Percentiles rank a stretch among this genome's conserved stretches.
These are phyloP conservation scores for Triangularia verruculosa DNA, from an alignment of 2,329 filamentous ascomycete species.

Conservation along the genomic window DNA sequence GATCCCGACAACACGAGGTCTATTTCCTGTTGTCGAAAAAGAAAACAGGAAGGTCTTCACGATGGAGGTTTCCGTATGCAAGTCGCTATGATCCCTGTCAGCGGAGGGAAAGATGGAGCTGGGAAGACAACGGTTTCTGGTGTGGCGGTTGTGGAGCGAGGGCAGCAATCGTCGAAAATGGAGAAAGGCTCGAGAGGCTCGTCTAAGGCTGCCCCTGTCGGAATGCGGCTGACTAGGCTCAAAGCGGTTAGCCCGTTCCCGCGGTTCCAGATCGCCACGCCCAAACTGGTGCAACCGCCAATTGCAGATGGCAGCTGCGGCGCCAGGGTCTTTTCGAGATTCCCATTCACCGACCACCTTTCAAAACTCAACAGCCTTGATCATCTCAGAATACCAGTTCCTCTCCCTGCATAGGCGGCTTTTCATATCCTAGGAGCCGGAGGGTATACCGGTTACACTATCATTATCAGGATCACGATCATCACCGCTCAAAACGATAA, in stretches of 20 bases:
- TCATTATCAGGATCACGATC: neutral
- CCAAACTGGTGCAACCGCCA: slow-evolving; percentile 6
- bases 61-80: neutral
- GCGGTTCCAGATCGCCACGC: slow-evolving; percentile 7
- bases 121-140: neutral
- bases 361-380: neutral
- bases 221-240: neutral
- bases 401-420: neutral
- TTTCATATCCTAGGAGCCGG: neutral
- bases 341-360: neutral
- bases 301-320: slow-evolving; percentile 1
- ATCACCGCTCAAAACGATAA: neutral
- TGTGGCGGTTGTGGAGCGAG: neutral
- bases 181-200: neutral
- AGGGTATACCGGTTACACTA: neutral
- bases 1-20: slow-evolving; percentile 1
- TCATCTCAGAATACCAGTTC: neutral
- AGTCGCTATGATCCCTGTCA: neutral
- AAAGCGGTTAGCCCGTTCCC: neutral
- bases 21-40: neutral
- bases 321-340: neutral
- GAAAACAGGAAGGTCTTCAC: neutral
- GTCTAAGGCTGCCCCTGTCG: neutral
- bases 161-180: neutral
- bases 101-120: neutral